Conservation (phyloP, 176 grass and related monocot species). For the Triticum monococcum region DNA sequence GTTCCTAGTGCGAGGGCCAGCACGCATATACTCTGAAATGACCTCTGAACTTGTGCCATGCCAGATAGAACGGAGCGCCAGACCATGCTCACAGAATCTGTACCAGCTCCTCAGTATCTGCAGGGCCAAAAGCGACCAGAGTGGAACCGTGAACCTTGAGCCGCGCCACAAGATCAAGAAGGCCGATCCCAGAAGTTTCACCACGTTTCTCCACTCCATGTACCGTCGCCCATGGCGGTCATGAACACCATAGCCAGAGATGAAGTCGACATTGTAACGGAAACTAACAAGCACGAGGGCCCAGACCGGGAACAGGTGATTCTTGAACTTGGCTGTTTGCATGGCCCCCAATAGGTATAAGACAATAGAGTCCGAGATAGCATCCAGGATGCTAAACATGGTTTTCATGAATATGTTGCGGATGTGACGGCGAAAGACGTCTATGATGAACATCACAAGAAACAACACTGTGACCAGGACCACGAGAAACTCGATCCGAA, state of each 20-base stretch:
- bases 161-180: background rate
- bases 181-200: background rate
- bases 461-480: background rate
- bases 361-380: background rate
- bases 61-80: background rate
- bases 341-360: conserved; percentile 18
- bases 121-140: background rate
- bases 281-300: background rate
- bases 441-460: background rate
- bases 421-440: background rate
- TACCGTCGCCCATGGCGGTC: background rate
- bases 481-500: conserved; percentile 6
- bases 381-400: background rate
- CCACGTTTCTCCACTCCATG: background rate
- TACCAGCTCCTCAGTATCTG: background rate
- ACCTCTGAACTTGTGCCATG: background rate
- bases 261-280: background rate
- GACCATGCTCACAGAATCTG: background rate
- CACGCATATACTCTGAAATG: background rate
- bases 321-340: background rate
- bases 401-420: background rate
- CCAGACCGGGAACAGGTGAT: conserved; percentile 6
- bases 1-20: background rate
- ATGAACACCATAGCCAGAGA: background rate
- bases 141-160: background rate